phyloP scores from a whole-genome alignment of 2,329 filamentous ascomycete genomes.

The Teratosphaeria epicoccoides region DNA sequence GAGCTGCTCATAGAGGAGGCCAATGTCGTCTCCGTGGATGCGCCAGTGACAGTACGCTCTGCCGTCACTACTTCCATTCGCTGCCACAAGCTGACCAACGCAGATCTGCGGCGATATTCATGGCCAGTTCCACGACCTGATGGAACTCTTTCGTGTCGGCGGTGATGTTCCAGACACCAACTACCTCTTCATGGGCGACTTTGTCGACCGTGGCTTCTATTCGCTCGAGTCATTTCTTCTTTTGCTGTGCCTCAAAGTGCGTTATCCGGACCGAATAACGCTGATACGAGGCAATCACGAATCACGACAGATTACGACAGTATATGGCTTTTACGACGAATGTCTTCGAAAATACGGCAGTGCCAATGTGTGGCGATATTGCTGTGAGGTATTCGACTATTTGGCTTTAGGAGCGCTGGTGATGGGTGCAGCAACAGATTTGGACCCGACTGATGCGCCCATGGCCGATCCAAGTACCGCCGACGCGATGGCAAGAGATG shows the following conservation, averaged over 20 bases:
- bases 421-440: slow-evolving; percentile 63
- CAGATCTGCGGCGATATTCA: slow-evolving; percentile 95
- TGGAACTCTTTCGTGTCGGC: slow-evolving; percentile 91
- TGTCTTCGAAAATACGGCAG: slow-evolving; percentile 92
- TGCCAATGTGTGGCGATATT: slow-evolving; percentile 91
- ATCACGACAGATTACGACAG: slow-evolving; percentile 90
- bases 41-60: slow-evolving; percentile 68
- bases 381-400: slow-evolving; percentile 97
- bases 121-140: slow-evolving; percentile 90
- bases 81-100: slow-evolving; percentile 6
- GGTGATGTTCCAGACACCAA: slow-evolving; percentile 92
- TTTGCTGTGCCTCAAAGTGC: slow-evolving; percentile 88
- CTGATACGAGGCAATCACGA: slow-evolving; percentile 73
- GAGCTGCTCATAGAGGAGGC: slow-evolving; percentile 95
- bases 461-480: slow-evolving; percentile 31
- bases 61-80: background rate
- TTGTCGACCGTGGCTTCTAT: slow-evolving; percentile 96
- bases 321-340: slow-evolving; percentile 98
- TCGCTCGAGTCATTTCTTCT: slow-evolving; percentile 94
- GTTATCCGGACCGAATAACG: slow-evolving; percentile 94
- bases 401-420: slow-evolving; percentile 82
- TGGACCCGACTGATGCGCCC: slow-evolving; percentile 50
- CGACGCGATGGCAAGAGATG: slow-evolving; percentile 40
- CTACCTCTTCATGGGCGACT: slow-evolving; percentile 97
- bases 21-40: slow-evolving; percentile 90